Base-by-base conservation (phyloP, 306 rosid species). In the Medicago lupulina region DNA sequence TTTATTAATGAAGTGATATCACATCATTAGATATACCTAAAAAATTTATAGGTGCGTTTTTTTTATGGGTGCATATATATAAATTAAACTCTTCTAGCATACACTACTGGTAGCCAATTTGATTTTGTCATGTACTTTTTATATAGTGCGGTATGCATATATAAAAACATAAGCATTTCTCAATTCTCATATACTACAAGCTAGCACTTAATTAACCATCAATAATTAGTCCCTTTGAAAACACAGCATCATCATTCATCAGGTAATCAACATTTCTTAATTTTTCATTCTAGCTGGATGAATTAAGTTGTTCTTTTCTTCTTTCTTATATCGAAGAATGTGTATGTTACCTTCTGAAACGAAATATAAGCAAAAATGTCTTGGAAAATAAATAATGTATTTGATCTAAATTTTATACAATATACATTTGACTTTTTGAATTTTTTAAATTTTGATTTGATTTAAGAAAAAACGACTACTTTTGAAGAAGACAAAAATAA, bases 71-170 rank as follows among this genome's bases (percentile, higher is more conserved):
- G n/a, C n/a, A 1, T 25, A 3, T 2, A 25, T 25, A 25, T 25
- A 25, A 25, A 1, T 0, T 25, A 25, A 25, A 25, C 28, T 25
- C 2, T 25, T 31, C 36, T 31, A 66, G 12, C 16, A 43, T 31
- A 47, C 4, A 72, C 15, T 16, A 62, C 28, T 23, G 23, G 63
- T 47, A 36, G 19, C 21, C 73, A 75, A 70, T 13, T 40, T n/a
- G 68, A 39, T n/a, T 28, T 75, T n/a, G 68, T 53, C 62, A 50
- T 40, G 25, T 2, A 40, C 54, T 75, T 69, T 75, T 75, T 14
- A 18, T 11, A 36, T 9, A 66, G 80, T 75, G 72, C 50, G 39
- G 11, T 9, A 41, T 64, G n/a, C 53, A 40, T 40, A 58, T 15
- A 15, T 50, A 31, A 31, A 31, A 31, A 31, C 36, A 31, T 31